Evolutionary conservation across 2,329 filamentous ascomycete genomes (phyloP).

Genomic region (Alternaria atra): DNA sequence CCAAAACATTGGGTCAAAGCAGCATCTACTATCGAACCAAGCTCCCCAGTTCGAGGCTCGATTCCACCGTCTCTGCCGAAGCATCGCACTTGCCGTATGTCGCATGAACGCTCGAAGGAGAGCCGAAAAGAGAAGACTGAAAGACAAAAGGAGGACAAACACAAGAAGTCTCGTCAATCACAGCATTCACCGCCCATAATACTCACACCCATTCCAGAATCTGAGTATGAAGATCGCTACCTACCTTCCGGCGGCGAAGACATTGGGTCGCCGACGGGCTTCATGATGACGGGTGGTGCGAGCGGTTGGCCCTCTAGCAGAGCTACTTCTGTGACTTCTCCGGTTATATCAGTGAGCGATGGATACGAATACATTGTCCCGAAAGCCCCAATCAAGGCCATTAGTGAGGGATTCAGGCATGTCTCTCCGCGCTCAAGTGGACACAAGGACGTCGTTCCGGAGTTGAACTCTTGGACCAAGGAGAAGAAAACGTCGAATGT

Average conservation of each 20-base stretch:
- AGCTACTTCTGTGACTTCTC: not conserved
- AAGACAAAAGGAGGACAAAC: not conserved
- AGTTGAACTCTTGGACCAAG: not conserved
- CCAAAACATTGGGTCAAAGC: slow-evolving; percentile 20
- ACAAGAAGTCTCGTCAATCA: not conserved
- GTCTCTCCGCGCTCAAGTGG: not conserved
- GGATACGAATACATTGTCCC: not conserved
- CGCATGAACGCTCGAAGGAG: not conserved
- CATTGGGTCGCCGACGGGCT: slow-evolving; percentile 25
- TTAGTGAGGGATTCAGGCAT: slow-evolving; percentile 4
- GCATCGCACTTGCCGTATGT: not conserved
- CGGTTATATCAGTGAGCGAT: not conserved
- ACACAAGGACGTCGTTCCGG: not conserved
- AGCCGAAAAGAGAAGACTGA: not conserved
- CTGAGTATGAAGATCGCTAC: slow-evolving; percentile 18
- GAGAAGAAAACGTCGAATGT: slow-evolving; percentile 4
- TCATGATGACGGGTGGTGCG: slow-evolving; percentile 34
- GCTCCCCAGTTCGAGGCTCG: not conserved
- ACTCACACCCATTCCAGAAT: slow-evolving; percentile 23
- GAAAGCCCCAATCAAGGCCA: not conserved
- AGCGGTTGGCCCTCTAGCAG: slow-evolving; percentile 22
- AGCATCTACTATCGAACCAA: slow-evolving; percentile 1
- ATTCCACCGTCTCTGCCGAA: not conserved
- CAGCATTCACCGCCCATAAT: not conserved
- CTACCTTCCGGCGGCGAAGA: not conserved